Evolutionary conservation across 768 basidiomycete species (phyloP), one percentile per base, ranked within the genome.

Genomic region (Boletus vinaceobasis): DNA sequence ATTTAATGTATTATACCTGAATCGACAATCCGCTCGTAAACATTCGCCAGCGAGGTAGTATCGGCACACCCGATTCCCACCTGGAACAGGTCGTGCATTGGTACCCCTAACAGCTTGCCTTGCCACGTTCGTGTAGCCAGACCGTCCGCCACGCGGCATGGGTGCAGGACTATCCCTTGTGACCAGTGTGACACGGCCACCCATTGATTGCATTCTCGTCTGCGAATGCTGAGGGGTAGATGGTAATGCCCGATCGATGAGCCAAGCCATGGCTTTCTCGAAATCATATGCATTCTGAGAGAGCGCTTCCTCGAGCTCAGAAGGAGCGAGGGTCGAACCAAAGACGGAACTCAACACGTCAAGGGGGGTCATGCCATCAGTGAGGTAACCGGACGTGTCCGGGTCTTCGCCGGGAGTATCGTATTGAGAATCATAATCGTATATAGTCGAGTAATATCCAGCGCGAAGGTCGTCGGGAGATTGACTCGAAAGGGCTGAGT

Each of bases 21-120:
- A 99, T 53, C 96, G 85, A 74, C 97, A 98, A 74, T 99, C 97
- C 40, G 94, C 91, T 44, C 97, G 76, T 54, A 98, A 75, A 67
- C 97, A 99, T 71, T 98, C 95, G 15, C 97, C 97, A 7, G 93
- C 91, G 26, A 99, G 82, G 74, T 94, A 99, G 69, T 98, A 98
- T 51, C 97, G 79, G 71, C 97, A 99, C 27, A 99, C 94, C 55
- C 92, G 77, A 63, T 70, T 69, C 10, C 85, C 86, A 44, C 81
- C 80, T 1, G 77, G 72, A 1, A 69, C 74, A 39, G 74, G 66
- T 29, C 73, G 70, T 11, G 61, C 65, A 49, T 59, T 68, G 17
- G 69, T 71, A 48, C 61, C 58, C 40, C 70, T 65, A 7, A 57
- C 62, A 11, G 52, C 56, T 31, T 55, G 59, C 44, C 60, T 62